phyloP scores from a whole-genome alignment of 805 yeast species.

The Clavispora phyllophila region DNA sequence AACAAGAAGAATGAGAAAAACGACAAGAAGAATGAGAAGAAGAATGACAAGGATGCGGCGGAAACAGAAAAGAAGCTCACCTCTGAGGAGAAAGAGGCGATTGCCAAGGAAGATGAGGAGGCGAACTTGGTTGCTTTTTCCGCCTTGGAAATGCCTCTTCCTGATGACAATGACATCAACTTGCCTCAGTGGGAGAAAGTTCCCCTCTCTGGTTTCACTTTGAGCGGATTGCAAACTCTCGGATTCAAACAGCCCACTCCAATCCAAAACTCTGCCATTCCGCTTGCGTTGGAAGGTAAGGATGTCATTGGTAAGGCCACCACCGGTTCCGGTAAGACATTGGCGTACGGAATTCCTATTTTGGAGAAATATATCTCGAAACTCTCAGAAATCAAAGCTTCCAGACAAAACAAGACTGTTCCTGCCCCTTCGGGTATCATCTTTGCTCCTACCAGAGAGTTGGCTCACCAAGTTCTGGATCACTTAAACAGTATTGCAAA shows the following conservation, averaged over 20 bases:
- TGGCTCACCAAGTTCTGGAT: conserved; percentile 87
- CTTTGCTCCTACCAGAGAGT: conserved; percentile 93
- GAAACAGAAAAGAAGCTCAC: conserved; percentile 2
- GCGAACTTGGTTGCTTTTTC: conserved; percentile 24
- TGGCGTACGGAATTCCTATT: conserved; percentile 93
- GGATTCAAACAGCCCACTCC: conserved; percentile 73
- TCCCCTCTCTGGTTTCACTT: conserved; percentile 47
- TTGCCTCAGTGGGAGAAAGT: conserved; percentile 59
- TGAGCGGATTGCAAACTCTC: conserved; percentile 56
- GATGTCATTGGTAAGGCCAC: conserved; percentile 95
- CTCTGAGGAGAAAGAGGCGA: conserved; percentile 10
- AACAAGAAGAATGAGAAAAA: neutral
- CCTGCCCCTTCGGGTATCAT: conserved; percentile 66
- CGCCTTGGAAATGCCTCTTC: conserved; percentile 19
- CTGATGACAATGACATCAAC: conserved; percentile 35
- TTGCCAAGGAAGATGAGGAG: conserved; percentile 10
- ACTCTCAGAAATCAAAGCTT: conserved; percentile 12
- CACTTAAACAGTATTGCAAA: conserved; percentile 61
- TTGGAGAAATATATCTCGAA: conserved; percentile 54
- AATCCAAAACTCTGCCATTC: conserved; percentile 74
- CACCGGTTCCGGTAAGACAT: conserved; percentile 96
- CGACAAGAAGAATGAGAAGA: neutral
- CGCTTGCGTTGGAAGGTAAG: conserved; percentile 62
- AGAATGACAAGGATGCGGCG: neutral
- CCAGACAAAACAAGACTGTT: conserved; percentile 13